Base-by-base conservation (phyloP, 2,329 filamentous ascomycete genomes). In the Ophiostoma novo-ulmi region DNA sequence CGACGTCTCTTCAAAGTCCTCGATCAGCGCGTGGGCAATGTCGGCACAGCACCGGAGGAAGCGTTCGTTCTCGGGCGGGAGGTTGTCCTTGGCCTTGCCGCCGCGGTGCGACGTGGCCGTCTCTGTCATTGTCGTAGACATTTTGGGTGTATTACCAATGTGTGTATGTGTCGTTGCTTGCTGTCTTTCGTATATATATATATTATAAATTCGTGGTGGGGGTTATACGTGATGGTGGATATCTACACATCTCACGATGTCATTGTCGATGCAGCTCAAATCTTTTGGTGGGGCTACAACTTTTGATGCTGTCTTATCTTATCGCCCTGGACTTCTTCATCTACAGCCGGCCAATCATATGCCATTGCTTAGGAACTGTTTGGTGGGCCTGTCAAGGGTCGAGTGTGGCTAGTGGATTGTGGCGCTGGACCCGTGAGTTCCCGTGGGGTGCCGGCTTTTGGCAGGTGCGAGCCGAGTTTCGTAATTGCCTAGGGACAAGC, bases 21-120 rank as follows among this genome's bases (percentile, higher is more conserved):
- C 93, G 76, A 99, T 97, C 67, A 99, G 86, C 70, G 90, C 91
- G 78, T 92, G 96, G 69, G 94, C 94, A 77, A 99, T 94, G 76
- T 99, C 96, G 73, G 94, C 94, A 80, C 96, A 99, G 76, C 93
- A 95, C 79, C 93, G 88, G 80, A 98, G 87, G 79, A 92, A 97
- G 69, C 95, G 89, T 82, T 99, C 95, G 80, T 94, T 97, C 81
- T 99, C 95, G 36, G 95, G 92, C 1, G 93, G 87, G 14, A 97
- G 85, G 75, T 76, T 87, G 80, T 77, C 85, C 90, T 80, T 92
- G 95, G 76, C 66, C 20, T 38, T 48, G 26, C 38, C 65, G 65
- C 52, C 55, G 31, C n/a, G 67, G 61, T 31, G 68, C 58, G 85
- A 89, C 74, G 90, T 88, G 84, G 91, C 88, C 73, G 80, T 84